Evolutionary conservation across 2,329 filamentous ascomycete species (phyloP), one percentile per base, ranked within the genome.

Genomic region (Verticillium longisporum): DNA sequence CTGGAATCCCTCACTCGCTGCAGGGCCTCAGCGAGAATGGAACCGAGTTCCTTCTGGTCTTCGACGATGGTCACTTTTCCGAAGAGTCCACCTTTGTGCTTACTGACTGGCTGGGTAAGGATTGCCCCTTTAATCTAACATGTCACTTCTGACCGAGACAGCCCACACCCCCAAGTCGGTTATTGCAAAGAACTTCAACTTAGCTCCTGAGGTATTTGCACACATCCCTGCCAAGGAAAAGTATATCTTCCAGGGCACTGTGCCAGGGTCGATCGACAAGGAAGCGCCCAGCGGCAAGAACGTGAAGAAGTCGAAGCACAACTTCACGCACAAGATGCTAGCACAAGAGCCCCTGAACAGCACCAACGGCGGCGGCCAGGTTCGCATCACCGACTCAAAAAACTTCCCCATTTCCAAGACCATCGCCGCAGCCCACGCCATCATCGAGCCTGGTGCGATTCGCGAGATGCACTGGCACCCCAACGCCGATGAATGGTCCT

Each of bases 391-490:
- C 4, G 90, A 93, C 71, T 89, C 88, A 14, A 82, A 78, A 34
- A 91, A 89, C 73, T 93, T 94, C 70, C 85, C 86, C 33, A 82
- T 92, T 63, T 90, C 89, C 55, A 87, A 84, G 72, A 89, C 87
- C 0, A 83, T 92, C 26, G 88, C 89, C 0, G 89, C 89, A 0
- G 90, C 88, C 1, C 83, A 92, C 67, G 82, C 90, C 21, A 83
- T 83, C 45, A 89, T 93, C 62, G 78, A 88, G 64, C 89, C 89
- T 0, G 88, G 88, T 13, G 88, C 87, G 0, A 78, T 92, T 70
- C 83, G 89, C 6, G 89, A 92, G 75, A 91, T 93, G 81, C 90
- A 93, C 77, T 93, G 90, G 90, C 90, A 93, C 69, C 88, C 89
- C 0, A 86, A 85, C 54, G 88, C 88, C 10, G 90, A 92, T 68